Percentiles rank a stretch among this genome's conserved stretches.
Conservation (phyloP, 2,329 filamentous ascomycete species). For the Onygena corvina region DNA sequence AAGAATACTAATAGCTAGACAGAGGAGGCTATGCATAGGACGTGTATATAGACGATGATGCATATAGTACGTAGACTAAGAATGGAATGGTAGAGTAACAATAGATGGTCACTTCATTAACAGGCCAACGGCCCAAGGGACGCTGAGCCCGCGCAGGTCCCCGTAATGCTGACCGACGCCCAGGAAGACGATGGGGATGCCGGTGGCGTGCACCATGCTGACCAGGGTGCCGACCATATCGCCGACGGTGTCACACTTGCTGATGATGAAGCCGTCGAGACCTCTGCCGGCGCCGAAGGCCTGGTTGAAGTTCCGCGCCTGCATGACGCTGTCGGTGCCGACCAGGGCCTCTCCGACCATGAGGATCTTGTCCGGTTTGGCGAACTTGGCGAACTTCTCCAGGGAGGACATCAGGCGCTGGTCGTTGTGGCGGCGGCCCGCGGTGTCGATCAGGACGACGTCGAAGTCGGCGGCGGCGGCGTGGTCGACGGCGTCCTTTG, state of each 20-base stretch:
- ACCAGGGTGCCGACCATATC: conserved; percentile 96
- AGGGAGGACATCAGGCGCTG: conserved; percentile 89
- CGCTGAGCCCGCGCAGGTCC: conserved; percentile 51
- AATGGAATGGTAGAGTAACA: background rate
- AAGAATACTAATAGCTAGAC: background rate
- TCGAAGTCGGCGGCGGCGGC: conserved; percentile 67
- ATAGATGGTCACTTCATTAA: conserved; percentile 40
- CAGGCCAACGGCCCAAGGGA: conserved; percentile 50
- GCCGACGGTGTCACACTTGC: conserved; percentile 97
- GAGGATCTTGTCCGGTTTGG: conserved; percentile 92
- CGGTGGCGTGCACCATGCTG: conserved; percentile 93
- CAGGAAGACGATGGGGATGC: conserved; percentile 89
- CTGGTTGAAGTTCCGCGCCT: conserved; percentile 91
- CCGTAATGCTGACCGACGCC: conserved; percentile 60
- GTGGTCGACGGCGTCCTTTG: conserved; percentile 79
- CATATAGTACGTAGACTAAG: background rate
- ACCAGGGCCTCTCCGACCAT: conserved; percentile 94
- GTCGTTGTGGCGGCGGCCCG: conserved; percentile 89
- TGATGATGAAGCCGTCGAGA: conserved; percentile 95
- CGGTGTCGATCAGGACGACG: conserved; percentile 93
- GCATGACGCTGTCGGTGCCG: conserved; percentile 86
- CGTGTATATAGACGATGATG: background rate
- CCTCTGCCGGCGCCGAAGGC: conserved; percentile 70
- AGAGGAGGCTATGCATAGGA: background rate
- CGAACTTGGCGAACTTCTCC: conserved; percentile 95